phyloP scores from a whole-genome alignment of 768 basidiomycete genomes.

The Auriscalpium microsporum region DNA sequence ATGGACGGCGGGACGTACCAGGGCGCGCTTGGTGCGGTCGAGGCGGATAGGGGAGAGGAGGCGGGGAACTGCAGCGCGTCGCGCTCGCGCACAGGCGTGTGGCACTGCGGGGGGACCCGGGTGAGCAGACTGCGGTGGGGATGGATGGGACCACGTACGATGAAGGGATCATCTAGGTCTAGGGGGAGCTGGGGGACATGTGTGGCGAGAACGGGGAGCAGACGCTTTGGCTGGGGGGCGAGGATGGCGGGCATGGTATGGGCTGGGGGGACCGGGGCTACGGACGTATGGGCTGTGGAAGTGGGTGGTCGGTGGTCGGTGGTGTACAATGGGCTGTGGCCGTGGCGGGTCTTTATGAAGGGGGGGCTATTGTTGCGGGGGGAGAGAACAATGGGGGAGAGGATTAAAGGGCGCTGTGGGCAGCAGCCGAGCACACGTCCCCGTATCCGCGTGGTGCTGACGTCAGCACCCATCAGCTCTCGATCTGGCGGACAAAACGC shows the following conservation, averaged over 20 bases:
- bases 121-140: not conserved
- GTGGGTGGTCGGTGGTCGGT: not conserved
- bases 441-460: conserved; percentile 7
- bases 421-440: conserved; percentile 8
- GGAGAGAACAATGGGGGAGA: conserved; percentile 6
- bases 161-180: conserved; percentile 14
- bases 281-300: not conserved
- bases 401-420: conserved; percentile 11
- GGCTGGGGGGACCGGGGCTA: not conserved
- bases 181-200: conserved; percentile 6
- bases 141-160: conserved; percentile 4
- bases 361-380: conserved; percentile 2
- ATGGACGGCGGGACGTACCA: conserved; percentile 2
- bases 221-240: conserved; percentile 7
- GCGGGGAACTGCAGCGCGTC: conserved; percentile 5
- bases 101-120: conserved; percentile 4
- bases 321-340: too few species aligned
- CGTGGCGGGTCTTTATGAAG: too few species aligned
- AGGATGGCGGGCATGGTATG: conserved; percentile 7
- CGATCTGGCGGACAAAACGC: too few species aligned
- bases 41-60: conserved; percentile 15
- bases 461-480: not conserved
- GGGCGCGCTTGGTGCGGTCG: conserved; percentile 8
- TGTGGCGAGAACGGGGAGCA: conserved; percentile 9
- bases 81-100: conserved; percentile 7